Evolutionary conservation across 1,139 yeast species (phyloP), one percentile per base, ranked within the genome.

Genomic region (Magnusiomyces fungicola): DNA sequence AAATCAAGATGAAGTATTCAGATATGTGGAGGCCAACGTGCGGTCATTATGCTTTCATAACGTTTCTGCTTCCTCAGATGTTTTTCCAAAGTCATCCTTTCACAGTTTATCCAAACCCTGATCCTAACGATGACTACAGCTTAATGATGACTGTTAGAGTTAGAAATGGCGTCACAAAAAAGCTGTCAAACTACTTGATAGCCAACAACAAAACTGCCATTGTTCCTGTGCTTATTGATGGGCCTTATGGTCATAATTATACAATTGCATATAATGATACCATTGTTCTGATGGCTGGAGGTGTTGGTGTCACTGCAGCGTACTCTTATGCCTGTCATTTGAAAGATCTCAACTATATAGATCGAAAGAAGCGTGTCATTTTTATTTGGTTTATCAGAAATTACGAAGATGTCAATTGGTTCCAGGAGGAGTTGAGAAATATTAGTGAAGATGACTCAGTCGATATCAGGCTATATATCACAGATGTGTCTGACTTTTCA

Each of bases 241-340:
- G 84, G 0, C 82, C 83, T 0, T 79, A 79, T 57, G 79, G 83
- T 59, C 64, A 67, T 57, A 56, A 68, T 56, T 57, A 76, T 53
- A 72, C 83, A 63, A 49, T 78, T 50, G 69, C 70, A 49, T 72
- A 73, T 50, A 80, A 74, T 58, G 78, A 78, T 49, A 73, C 73
- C 42, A 62, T 71, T 12, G 61, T 80, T n/a, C 68, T 80, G 46
- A 55, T 81, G 46, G 76, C 79, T 2, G 81, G 85, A 55, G 87
- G 88, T 50, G 81, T 80, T 55, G 90, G 90, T 60, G 69, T 83
- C 49, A 81, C 90, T 1, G 79, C 81, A 3, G 54, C 55, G n/a
- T 56, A 64, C 62, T 50, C 64, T 7, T 54, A 58, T 42, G 61
- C 60, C 14, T 50, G 54, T 9, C 51, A 50, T 23, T 39, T 50